Base-by-base conservation (phyloP, 2,329 filamentous ascomycete genomes). In the Penicillium sp. region DNA sequence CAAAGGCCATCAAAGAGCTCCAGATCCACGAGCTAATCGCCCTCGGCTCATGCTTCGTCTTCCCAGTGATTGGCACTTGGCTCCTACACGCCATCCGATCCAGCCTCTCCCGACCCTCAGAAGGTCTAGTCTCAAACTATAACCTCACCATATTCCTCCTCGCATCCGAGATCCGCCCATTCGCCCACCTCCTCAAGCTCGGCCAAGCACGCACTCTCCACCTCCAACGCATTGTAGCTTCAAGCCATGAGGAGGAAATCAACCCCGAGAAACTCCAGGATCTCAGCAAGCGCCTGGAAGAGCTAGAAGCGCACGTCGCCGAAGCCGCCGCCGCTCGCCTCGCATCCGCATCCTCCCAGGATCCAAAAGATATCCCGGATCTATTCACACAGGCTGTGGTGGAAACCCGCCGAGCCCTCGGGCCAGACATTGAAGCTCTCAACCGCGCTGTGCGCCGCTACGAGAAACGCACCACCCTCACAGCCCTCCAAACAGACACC, bases 121-220 rank as follows among this genome's bases (percentile, higher is more conserved):
- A 96, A 73, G 91, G 91, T 1, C 81, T 98, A 11, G 89, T 98
- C 6, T 96, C 92, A 4, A 91, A 96, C 74, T 96, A 94, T 77
- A 97, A 97, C 74, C 82, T 98, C 55, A 92, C 89, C 13, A 91
- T 98, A 54, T 98, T 97, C 74, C 81, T 96, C 2, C 83, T 96
- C 18, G 91, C 90, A 1, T 90, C 94, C 3, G 94, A 98, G 76
- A 81, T 97, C 31, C 88, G 91, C 3, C 94, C 94, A 0, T 79
- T 92, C 50, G 86, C 90, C 1, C 93, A 97, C 70, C 78, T 96
- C 27, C 85, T 96, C 61, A 91, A 88, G 70, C 84, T 97, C 68
- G 83, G 96, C 4, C 88, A 92, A 68, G 84, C 86, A 14, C 86
- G 91, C 36, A 96, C 92, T 2, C 79, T 96, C 9, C 87, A 93